Conservation (phyloP, 202 grass and related monocot species). For the Carex sylvatica region DNA sequence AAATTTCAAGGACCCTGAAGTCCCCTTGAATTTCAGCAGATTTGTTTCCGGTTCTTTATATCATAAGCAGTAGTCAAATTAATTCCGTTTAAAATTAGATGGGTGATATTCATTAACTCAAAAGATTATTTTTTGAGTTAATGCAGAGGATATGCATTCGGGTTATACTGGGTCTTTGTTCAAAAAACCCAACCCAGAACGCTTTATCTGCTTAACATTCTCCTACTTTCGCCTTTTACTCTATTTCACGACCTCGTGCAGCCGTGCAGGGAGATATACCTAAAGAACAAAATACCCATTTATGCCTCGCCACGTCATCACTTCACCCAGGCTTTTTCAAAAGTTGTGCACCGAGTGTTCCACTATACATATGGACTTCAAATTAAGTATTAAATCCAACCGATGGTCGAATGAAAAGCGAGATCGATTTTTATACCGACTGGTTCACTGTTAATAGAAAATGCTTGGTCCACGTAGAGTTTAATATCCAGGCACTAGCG, state of each 20-base stretch:
- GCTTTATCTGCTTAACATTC: background rate
- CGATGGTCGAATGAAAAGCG: background rate
- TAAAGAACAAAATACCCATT: background rate
- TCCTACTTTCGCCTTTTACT: slow-evolving; percentile 12
- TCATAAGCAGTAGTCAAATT: too few species aligned
- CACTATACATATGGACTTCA: background rate
- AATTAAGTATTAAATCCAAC: background rate
- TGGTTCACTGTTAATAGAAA: slow-evolving; percentile 14
- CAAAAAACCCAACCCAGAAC: background rate
- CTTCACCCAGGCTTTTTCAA: background rate
- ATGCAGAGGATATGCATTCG: too few species aligned
- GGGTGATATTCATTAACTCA: too few species aligned
- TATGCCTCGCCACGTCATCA: background rate
- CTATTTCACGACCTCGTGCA: background rate
- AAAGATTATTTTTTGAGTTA: too few species aligned
- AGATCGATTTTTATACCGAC: background rate
- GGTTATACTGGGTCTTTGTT: background rate
- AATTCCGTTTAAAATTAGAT: too few species aligned
- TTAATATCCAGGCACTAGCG: slow-evolving; percentile 19
- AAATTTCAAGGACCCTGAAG: too few species aligned
- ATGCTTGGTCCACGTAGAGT: slow-evolving; percentile 18
- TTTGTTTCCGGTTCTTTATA: too few species aligned
- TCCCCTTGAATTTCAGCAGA: too few species aligned
- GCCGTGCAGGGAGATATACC: background rate
- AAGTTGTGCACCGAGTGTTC: background rate